Conservation (phyloP, 257 asterid genomes). For the Salvia miltiorrhiza region DNA sequence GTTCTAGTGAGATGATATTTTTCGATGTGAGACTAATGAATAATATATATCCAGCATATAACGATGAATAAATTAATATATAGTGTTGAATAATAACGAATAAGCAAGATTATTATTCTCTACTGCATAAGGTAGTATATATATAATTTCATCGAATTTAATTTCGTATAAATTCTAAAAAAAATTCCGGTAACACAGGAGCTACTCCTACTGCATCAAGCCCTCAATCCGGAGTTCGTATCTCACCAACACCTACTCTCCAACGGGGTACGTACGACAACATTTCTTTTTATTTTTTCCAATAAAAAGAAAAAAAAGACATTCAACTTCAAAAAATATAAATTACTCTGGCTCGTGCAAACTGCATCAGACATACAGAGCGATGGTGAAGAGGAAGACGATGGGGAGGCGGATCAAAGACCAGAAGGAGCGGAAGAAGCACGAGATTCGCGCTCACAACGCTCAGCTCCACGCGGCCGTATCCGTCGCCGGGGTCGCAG, state of each 20-base stretch:
- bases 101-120: too few species aligned
- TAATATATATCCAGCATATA: too few species aligned
- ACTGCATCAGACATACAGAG: slow-evolving; percentile 44
- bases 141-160: background rate
- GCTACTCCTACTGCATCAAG: slow-evolving; percentile 60
- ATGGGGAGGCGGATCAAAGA: slow-evolving; percentile 75
- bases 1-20: too few species aligned
- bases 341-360: background rate
- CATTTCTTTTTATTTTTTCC: too few species aligned
- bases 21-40: too few species aligned
- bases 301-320: too few species aligned
- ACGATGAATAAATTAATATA: too few species aligned
- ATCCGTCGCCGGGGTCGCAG: slow-evolving; percentile 82
- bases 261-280: slow-evolving; percentile 45
- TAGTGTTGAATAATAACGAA: too few species aligned
- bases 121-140: too few species aligned
- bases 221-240: slow-evolving; percentile 57
- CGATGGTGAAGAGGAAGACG: slow-evolving; percentile 57
- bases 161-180: background rate
- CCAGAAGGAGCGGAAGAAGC: slow-evolving; percentile 74
- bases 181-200: slow-evolving; percentile 43
- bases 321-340: background rate
- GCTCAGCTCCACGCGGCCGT: slow-evolving; percentile 87
- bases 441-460: slow-evolving; percentile 74
- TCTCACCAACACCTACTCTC: slow-evolving; percentile 50